Evolutionary conservation across 1,139 yeast species (phyloP).

Genomic region (Meyerozyma elateridarum): DNA sequence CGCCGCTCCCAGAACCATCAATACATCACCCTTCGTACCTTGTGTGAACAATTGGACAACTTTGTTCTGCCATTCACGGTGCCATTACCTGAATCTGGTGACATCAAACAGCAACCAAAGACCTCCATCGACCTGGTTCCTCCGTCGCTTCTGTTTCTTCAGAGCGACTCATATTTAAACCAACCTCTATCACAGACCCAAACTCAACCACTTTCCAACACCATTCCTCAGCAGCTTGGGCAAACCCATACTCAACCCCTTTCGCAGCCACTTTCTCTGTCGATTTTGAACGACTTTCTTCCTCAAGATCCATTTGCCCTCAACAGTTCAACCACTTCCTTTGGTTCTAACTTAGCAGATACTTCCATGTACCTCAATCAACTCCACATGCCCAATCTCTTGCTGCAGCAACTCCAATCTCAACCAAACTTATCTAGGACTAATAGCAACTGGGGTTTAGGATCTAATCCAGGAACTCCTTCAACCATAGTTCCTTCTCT

Average conservation of each 20-base stretch:
- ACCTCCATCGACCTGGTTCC: no score
- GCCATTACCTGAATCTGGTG: constrained; percentile 42
- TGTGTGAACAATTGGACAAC: constrained; percentile 45
- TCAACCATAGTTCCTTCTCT: constrained; percentile 21
- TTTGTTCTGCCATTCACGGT: constrained; percentile 56
- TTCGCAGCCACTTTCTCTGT: constrained; percentile 7
- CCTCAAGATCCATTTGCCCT: constrained; percentile 1
- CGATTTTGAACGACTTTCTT: constrained; percentile 2
- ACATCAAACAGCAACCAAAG: no score
- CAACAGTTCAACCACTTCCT: constrained; percentile 1
- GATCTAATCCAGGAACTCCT: constrained; percentile 29
- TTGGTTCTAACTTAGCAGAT: constrained; percentile 4
- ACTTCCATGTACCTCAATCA: constrained; percentile 7
- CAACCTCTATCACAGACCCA: constrained; percentile 7
- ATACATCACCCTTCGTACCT: constrained; percentile 40
- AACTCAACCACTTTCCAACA: constrained; percentile 8
- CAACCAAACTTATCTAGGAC: constrained; percentile 31
- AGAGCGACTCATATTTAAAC: no score
- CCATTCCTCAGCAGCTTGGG: constrained; percentile 27
- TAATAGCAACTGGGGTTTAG: constrained; percentile 41
- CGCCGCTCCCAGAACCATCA: constrained; percentile 47
- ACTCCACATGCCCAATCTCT: constrained; percentile 14
- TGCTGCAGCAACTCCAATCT: constrained; percentile 12
- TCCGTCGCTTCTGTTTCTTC: constrained; percentile 7
- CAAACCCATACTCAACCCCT: constrained; percentile 15